These are phyloP conservation scores for Trichoderma semiorbis DNA, from an alignment of 2,329 filamentous ascomycete species.

Conservation along the genomic window DNA sequence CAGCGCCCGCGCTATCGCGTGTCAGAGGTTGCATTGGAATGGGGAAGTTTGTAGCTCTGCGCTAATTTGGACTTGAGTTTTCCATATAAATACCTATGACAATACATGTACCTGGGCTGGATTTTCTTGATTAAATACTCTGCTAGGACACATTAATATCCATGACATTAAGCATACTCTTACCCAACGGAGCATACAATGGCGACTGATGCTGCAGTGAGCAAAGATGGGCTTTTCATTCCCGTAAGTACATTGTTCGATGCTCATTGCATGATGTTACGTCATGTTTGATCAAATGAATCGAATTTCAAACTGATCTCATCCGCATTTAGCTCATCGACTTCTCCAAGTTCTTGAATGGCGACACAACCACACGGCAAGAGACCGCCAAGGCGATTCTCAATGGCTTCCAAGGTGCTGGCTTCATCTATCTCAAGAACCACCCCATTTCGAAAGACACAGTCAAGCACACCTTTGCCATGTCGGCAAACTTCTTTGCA, in stretches of 20 bases:
- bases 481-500: conserved; percentile 68
- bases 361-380: conserved; percentile 56
- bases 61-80: neutral
- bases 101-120: neutral
- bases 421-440: conserved; percentile 86
- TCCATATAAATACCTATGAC: neutral
- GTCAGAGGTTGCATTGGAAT: neutral
- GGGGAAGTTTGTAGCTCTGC: neutral
- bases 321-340: conserved; percentile 38
- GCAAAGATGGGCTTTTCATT: conserved; percentile 52
- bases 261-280: neutral
- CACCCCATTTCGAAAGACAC: conserved; percentile 63
- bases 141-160: neutral
- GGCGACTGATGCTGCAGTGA: conserved; percentile 43
- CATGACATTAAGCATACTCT: neutral
- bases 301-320: neutral
- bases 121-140: neutral
- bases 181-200: conserved; percentile 20
- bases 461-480: conserved; percentile 60
- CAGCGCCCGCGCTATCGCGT: neutral
- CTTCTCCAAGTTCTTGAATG: conserved; percentile 69
- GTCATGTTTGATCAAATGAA: neutral
- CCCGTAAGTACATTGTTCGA: conserved; percentile 40
- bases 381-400: conserved; percentile 70
- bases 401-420: conserved; percentile 76